phyloP scores from a whole-genome alignment of 495 filamentous ascomycete genomes.

The Penicillium manginii region DNA sequence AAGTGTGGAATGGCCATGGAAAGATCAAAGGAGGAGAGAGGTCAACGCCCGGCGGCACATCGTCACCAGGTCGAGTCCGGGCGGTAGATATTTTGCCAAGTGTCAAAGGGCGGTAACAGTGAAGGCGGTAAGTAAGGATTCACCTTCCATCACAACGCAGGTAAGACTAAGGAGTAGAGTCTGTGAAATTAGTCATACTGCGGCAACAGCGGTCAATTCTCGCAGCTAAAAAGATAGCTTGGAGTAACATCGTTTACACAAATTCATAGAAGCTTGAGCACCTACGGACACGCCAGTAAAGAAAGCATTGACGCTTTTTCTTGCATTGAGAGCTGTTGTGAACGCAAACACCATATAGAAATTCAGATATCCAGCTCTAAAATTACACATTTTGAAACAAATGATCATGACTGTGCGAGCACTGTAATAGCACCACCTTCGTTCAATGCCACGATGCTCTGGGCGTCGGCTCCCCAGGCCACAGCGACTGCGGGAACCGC shows the following conservation, averaged over 20 bases:
- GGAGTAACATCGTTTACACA: neutral
- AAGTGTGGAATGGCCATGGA: slow-evolving; percentile 4
- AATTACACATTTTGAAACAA: slow-evolving; percentile 35
- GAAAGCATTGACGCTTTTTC: slow-evolving; percentile 10
- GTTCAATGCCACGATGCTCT: slow-evolving; percentile 72
- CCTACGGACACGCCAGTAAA: neutral
- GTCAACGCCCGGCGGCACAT: neutral
- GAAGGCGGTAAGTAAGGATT: neutral
- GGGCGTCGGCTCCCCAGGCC: slow-evolving; percentile 76
- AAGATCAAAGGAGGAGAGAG: slow-evolving; percentile 2
- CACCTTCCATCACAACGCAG: too few relatives aligned
- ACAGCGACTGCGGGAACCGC: slow-evolving; percentile 74
- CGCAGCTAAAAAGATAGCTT: neutral
- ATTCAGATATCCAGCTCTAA: slow-evolving; percentile 31
- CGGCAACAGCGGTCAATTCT: too few relatives aligned
- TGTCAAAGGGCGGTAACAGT: neutral
- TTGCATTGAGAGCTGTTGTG: slow-evolving; percentile 21
- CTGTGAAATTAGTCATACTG: too few relatives aligned
- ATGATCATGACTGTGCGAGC: slow-evolving; percentile 54
- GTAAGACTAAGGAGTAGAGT: too few relatives aligned
- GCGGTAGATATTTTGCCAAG: neutral
- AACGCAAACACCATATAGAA: slow-evolving; percentile 30
- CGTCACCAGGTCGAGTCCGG: slow-evolving; percentile 1
- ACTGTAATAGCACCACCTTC: slow-evolving; percentile 73
- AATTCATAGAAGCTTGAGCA: too few relatives aligned